Evolutionary conservation across 164 flowering plant species (phyloP), one percentile per base, ranked within the genome.

Genomic region (Annona squamosa): DNA sequence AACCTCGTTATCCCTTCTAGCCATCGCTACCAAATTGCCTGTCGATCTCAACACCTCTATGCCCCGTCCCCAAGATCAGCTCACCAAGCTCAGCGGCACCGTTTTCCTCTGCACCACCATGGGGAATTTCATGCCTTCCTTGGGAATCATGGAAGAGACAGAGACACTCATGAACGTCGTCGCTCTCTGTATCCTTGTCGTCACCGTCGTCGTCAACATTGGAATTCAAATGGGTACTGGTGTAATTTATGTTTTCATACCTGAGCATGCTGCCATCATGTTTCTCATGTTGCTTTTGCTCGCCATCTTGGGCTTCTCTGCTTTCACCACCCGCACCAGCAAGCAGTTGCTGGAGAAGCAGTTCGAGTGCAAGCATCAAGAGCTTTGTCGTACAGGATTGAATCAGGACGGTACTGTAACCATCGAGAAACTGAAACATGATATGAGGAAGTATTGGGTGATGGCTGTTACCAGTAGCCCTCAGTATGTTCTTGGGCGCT

Each of bases 401-500:
- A 57, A 68, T 12, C 74, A 71, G 70, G 65, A 18, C 3, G 46
- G 13, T 13, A 73, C 18, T 16, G 10, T 59, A 41, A 67, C 16
- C 2, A 68, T 74, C 18, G 48, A 78, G 73, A 83, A 76, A 68
- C 76, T 87, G 41, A 82, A 42, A 37, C 74, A 80, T 63, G 82
- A 77, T 62, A 48, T 88, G 42, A 76, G 48, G 64, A 86, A 80
- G 57, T 83, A 64, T 67, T 87, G 90, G 91, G 81, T 86, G 86
- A 90, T 89, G 90, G 88, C 90, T 45, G 84, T 83, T 64, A 85
- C 91, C 10, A 44, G 79, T 52, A 78, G 79, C 74, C 92, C 90
- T 17, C 92, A 87, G 65, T 86, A 86, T 71, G 96, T 89, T 69
- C 71, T 85, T 68, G 92, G 80, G 12, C 82, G 91, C 26, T 86